These are phyloP conservation scores for Cryptosporidium andersoni DNA, from an alignment of 169 alveolate species.

Conservation along the genomic window DNA sequence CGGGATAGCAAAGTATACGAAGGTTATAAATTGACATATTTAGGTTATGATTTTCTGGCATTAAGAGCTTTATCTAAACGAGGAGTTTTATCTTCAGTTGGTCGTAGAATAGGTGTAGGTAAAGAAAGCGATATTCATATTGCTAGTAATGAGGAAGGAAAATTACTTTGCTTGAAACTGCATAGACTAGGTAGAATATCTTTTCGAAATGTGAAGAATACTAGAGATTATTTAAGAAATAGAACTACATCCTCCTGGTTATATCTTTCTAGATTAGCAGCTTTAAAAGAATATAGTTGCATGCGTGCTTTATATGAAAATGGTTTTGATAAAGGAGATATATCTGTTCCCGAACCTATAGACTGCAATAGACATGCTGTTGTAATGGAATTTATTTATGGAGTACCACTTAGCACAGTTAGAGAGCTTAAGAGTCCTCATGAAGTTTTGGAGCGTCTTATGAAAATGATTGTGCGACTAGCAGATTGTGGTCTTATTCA, in stretches of 20 bases:
- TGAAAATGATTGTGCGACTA: constrained; percentile 85
- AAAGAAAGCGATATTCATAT: constrained; percentile 98
- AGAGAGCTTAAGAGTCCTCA: constrained; percentile 82
- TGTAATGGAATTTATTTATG: constrained; percentile 95
- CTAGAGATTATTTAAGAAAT: constrained; percentile 96
- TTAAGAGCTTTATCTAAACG: constrained; percentile 92
- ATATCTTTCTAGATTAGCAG: constrained; percentile 97
- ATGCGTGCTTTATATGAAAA: constrained; percentile 93
- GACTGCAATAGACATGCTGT: constrained; percentile 97
- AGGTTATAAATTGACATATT: constrained; percentile 96
- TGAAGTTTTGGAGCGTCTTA: constrained; percentile 77
- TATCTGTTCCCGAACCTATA: constrained; percentile 91
- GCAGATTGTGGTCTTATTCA: constrained; percentile 97
- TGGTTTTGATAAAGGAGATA: constrained; percentile 84
- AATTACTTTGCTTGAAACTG: constrained; percentile 86
- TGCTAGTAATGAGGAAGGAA: constrained; percentile 90
- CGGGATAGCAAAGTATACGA: constrained; percentile 93
- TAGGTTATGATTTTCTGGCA: constrained; percentile 98
- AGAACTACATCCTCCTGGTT: constrained; percentile 97
- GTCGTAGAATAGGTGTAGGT: constrained; percentile 97
- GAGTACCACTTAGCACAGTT: constrained; percentile 91
- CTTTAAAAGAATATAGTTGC: constrained; percentile 96
- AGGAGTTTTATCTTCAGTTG: constrained; percentile 90
- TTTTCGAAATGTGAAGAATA: constrained; percentile 95
- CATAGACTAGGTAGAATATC: constrained; percentile 96